A percentile compares a stretch with the other conserved stretches of the same genome.
phyloP scores from a whole-genome alignment of 164 flowering plant species.

The Umbellularia californica region DNA sequence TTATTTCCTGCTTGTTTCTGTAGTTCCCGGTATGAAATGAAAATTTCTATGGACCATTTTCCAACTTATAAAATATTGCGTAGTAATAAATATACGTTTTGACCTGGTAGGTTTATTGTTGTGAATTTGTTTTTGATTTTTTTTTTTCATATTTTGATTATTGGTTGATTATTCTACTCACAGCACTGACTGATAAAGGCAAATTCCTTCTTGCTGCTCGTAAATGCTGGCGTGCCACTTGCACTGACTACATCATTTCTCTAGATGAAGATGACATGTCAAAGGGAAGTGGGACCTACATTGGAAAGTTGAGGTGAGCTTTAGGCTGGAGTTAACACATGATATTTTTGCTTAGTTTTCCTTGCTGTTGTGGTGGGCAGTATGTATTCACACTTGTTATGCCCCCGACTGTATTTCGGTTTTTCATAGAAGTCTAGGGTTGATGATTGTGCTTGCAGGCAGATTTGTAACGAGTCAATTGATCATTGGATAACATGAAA shows the following conservation, averaged over 20 bases:
- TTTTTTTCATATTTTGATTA: background rate
- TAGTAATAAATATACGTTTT: background rate
- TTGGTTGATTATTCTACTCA: background rate
- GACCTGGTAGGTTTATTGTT: background rate
- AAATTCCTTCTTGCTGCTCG: conserved; percentile 79
- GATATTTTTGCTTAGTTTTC: background rate
- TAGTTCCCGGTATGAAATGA: background rate
- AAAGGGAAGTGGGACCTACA: conserved; percentile 51
- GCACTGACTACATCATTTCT: conserved; percentile 66
- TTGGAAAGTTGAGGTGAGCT: conserved; percentile 69
- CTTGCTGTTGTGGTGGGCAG: background rate
- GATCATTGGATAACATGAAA: background rate
- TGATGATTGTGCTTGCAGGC: background rate
- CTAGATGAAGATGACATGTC: conserved; percentile 56
- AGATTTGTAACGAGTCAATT: background rate
- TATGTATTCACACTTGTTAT: no score
- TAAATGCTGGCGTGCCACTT: conserved; percentile 55
- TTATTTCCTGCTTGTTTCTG: background rate
- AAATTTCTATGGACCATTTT: background rate
- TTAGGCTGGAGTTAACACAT: background rate
- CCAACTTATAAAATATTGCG: background rate
- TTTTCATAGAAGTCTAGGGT: background rate
- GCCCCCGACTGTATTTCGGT: background rate
- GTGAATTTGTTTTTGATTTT: background rate
- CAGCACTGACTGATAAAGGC: conserved; percentile 65